These are phyloP conservation scores for Echium plantagineum DNA, from an alignment of 257 asterid genomes.

Conservation along the genomic window DNA sequence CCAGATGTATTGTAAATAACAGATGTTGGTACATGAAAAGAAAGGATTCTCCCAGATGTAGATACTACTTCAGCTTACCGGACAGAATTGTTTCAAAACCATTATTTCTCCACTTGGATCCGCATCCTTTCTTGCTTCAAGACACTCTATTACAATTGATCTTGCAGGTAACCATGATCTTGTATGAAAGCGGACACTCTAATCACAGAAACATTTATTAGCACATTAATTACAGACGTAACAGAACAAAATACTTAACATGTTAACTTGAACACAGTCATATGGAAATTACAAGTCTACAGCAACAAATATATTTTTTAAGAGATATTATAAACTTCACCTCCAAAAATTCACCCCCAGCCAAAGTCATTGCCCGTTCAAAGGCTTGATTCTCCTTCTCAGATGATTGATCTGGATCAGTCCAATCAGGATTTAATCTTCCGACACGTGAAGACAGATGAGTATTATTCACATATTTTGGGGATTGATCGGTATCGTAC, in stretches of 20 bases:
- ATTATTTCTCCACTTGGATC: constrained; percentile 76
- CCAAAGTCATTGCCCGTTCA: constrained; percentile 63
- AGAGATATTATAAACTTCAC: constrained; percentile 26
- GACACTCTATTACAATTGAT: constrained; percentile 58
- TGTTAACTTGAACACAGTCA: neutral
- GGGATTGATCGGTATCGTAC: constrained; percentile 80
- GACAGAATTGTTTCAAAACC: constrained; percentile 64
- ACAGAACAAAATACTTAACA: too few relatives aligned
- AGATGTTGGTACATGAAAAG: neutral
- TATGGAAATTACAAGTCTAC: neutral
- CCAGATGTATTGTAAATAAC: neutral
- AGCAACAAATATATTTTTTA: neutral
- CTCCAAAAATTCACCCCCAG: constrained; percentile 75
- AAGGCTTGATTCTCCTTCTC: constrained; percentile 82
- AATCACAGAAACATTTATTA: constrained; percentile 8
- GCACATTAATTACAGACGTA: neutral
- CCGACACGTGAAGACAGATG: constrained; percentile 84
- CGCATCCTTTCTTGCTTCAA: constrained; percentile 51
- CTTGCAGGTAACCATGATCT: constrained; percentile 89
- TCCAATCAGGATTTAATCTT: constrained; percentile 78
- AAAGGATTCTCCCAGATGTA: neutral
- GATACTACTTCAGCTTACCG: constrained; percentile 36
- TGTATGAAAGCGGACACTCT: constrained; percentile 51
- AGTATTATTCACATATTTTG: constrained; percentile 65
- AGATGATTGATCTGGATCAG: constrained; percentile 68